A percentile compares a stretch with the other conserved stretches of the same genome.
phyloP scores from a whole-genome alignment of 2,329 filamentous ascomycete species.

The Penicillium sp. region DNA sequence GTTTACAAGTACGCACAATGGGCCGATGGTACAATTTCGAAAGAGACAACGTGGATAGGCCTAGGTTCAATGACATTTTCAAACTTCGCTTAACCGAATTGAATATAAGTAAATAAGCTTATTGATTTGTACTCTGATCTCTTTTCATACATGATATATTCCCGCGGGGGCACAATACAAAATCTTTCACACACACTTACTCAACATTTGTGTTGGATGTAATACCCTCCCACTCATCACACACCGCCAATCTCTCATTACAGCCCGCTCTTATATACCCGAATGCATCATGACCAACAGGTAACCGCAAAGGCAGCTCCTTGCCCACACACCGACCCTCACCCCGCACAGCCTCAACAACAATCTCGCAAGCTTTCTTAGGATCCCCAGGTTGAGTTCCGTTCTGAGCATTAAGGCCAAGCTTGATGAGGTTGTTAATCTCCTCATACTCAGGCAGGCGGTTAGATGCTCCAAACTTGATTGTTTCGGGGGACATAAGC shows the following conservation, averaged over 20 bases:
- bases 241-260: not conserved
- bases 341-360: not conserved
- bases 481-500: constrained; percentile 42
- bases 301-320: not conserved
- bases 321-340: not conserved
- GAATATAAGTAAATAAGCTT: too few relatives aligned
- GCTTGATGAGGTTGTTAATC: constrained; percentile 1
- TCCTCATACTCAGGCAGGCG: constrained; percentile 11
- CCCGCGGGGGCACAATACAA: too few relatives aligned
- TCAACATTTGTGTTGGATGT: constrained; percentile 3
- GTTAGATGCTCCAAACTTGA: not conserved
- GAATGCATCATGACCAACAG: not conserved
- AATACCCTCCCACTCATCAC: constrained; percentile 12
- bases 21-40: not conserved
- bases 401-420: not conserved
- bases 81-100: too few relatives aligned
- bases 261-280: not conserved
- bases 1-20: not conserved
- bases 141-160: too few relatives aligned
- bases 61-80: not conserved
- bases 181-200: not conserved
- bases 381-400: constrained; percentile 14
- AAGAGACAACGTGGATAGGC: not conserved
- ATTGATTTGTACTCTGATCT: too few relatives aligned
- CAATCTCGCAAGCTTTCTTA: not conserved